Percentiles rank a stretch among this genome's conserved stretches.
Evolutionary conservation across 2,329 filamentous ascomycete genomes (phyloP).

Genomic region (Thielaviopsis punctulata): DNA sequence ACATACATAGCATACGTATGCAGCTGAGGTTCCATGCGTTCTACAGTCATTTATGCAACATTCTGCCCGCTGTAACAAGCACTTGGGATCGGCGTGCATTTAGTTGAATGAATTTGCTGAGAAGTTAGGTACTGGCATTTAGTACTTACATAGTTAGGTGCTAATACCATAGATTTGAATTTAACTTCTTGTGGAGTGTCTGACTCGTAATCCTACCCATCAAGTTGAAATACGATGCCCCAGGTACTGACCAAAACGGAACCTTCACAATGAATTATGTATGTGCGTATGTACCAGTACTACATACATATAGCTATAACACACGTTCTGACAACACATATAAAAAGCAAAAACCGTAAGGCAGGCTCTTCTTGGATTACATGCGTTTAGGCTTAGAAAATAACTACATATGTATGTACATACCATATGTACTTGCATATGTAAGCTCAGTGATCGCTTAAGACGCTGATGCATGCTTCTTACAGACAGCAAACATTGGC

Average conservation of each 20-base stretch:
- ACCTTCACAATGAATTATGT: background rate
- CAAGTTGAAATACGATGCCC: background rate
- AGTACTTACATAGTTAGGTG: too few species aligned
- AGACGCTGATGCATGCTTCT: background rate
- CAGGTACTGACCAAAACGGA: background rate
- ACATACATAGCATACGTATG: too few species aligned
- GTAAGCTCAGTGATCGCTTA: background rate
- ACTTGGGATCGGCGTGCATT: background rate
- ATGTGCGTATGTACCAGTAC: background rate
- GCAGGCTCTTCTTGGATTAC: background rate
- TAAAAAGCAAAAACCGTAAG: background rate
- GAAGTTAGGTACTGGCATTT: background rate
- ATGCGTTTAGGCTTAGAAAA: background rate
- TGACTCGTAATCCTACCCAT: too few species aligned
- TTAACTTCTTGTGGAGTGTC: too few species aligned
- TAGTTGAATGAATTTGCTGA: background rate
- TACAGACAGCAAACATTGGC: background rate
- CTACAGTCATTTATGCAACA: too few species aligned
- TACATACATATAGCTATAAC: too few species aligned
- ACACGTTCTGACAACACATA: background rate
- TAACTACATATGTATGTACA: too few species aligned
- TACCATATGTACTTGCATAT: too few species aligned
- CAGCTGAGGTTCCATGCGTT: too few species aligned
- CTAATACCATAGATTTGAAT: too few species aligned
- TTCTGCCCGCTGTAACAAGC: too few species aligned